phyloP scores from a whole-genome alignment of 2,329 filamentous ascomycete species.

The Septoria linicola region DNA sequence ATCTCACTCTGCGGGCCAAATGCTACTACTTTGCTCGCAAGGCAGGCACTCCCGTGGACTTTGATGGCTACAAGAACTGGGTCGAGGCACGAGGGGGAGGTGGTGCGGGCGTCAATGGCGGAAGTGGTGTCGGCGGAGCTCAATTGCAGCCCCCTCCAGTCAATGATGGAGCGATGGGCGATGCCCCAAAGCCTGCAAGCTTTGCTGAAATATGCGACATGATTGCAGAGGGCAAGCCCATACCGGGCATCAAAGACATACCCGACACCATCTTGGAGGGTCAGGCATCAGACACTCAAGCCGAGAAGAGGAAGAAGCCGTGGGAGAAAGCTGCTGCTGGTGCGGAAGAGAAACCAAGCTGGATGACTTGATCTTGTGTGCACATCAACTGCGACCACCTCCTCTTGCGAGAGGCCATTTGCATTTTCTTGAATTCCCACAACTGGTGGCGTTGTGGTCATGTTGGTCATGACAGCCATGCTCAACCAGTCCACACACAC shows the following conservation, averaged over 20 bases:
- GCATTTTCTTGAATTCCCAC: too few relatives aligned
- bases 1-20: constrained; percentile 65
- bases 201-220: constrained; percentile 86
- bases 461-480: too few relatives aligned
- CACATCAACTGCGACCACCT: not conserved
- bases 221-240: constrained; percentile 75
- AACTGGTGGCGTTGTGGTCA: too few relatives aligned
- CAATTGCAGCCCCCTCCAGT: constrained; percentile 1
- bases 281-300: constrained; percentile 59
- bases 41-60: constrained; percentile 57
- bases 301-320: constrained; percentile 62
- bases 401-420: not conserved
- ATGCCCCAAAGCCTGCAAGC: constrained; percentile 73
- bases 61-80: constrained; percentile 67
- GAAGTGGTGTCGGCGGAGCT: constrained; percentile 7
- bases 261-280: constrained; percentile 74
- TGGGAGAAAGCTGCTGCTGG: constrained; percentile 67
- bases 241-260: constrained; percentile 85
- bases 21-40: constrained; percentile 63
- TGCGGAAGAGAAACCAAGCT: constrained; percentile 28
- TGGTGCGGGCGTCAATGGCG: too few relatives aligned
- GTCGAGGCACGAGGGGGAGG: constrained; percentile 38
- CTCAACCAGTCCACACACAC: too few relatives aligned
- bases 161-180: constrained; percentile 34
- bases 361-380: constrained; percentile 27